Percentiles rank a stretch among this genome's conserved stretches.
phyloP scores from a whole-genome alignment of 306 rosid species.

The Glycine latifolia region DNA sequence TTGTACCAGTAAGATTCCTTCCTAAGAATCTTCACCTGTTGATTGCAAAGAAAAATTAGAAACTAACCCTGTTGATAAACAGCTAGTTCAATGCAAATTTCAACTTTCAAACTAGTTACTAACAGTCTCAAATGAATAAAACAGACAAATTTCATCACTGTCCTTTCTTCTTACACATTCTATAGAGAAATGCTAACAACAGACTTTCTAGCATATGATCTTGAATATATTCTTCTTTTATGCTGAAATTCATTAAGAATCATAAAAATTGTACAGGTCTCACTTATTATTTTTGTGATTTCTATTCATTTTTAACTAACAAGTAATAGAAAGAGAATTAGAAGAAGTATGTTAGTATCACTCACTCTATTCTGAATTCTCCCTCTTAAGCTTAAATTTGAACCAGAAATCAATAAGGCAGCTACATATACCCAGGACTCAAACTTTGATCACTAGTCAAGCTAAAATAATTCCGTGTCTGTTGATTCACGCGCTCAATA shows the following conservation, averaged over 20 bases:
- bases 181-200: neutral
- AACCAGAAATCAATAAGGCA: neutral
- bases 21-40: slow-evolving; percentile 88
- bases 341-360: no score
- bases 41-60: slow-evolving; percentile 23
- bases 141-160: neutral
- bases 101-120: slow-evolving; percentile 5
- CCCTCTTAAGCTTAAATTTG: slow-evolving; percentile 1
- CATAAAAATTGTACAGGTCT: neutral
- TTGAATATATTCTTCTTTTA: neutral
- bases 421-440: no score
- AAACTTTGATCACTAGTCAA: no score
- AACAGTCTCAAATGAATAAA: no score
- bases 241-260: neutral
- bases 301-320: no score
- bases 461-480: no score
- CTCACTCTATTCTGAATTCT: neutral
- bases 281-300: neutral
- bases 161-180: neutral
- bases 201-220: neutral
- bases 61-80: slow-evolving; percentile 6
- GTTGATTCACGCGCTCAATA: no score
- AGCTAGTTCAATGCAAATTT: slow-evolving; percentile 9
- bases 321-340: no score
- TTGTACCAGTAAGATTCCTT: slow-evolving; percentile 89